phyloP scores from a whole-genome alignment of 805 yeast genomes.

The Ogataea methanolica region DNA sequence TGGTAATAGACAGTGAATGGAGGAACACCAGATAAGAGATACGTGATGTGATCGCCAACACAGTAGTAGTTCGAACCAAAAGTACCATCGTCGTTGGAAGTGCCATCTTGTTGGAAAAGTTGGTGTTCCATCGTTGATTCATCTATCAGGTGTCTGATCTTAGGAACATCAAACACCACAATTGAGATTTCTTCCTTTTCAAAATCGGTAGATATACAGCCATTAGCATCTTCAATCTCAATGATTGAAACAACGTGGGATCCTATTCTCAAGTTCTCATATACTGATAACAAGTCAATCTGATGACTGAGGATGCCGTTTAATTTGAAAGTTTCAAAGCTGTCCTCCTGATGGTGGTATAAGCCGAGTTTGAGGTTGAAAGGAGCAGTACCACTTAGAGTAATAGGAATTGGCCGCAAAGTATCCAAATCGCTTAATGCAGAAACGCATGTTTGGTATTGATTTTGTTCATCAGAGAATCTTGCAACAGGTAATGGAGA shows the following conservation, averaged over 20 bases:
- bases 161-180: conserved; percentile 73
- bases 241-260: conserved; percentile 57
- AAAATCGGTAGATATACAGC: conserved; percentile 52
- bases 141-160: conserved; percentile 40
- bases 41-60: conserved; percentile 86
- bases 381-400: conserved; percentile 58
- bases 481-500: conserved; percentile 55
- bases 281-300: conserved; percentile 39
- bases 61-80: conserved; percentile 50
- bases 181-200: conserved; percentile 35
- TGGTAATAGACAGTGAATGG: conserved; percentile 75
- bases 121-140: conserved; percentile 30
- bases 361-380: conserved; percentile 54
- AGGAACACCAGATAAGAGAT: conserved; percentile 69
- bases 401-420: conserved; percentile 50
- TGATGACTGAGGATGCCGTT: conserved; percentile 35
- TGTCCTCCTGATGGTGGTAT: conserved; percentile 56
- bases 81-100: neutral
- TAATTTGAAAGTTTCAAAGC: conserved; percentile 41
- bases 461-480: conserved; percentile 15
- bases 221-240: conserved; percentile 61
- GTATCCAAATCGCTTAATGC: conserved; percentile 19
- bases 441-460: conserved; percentile 28
- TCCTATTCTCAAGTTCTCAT: conserved; percentile 60
- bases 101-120: conserved; percentile 1